Evolutionary conservation across 2,329 filamentous ascomycete genomes (phyloP).

Genomic region (Mycosphaerella arachidis): DNA sequence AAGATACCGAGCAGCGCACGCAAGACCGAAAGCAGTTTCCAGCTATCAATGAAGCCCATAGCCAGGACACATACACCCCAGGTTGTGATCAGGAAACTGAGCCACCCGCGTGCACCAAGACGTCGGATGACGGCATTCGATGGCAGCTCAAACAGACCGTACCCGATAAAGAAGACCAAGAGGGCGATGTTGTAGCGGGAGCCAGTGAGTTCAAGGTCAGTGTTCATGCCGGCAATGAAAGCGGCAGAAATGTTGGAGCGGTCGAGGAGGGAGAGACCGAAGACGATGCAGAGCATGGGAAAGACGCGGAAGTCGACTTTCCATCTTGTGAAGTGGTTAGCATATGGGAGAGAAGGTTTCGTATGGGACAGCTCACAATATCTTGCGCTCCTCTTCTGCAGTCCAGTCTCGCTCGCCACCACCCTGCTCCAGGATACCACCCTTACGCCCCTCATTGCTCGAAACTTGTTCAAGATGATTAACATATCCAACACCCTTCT

Average conservation of each 20-base stretch:
- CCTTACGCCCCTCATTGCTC: conserved; percentile 6
- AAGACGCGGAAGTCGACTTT: conserved; percentile 33
- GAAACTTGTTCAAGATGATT: conserved; percentile 12
- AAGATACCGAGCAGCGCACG: conserved; percentile 58
- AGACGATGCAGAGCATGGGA: conserved; percentile 34
- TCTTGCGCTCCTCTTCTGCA: conserved; percentile 28
- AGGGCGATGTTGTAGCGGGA: conserved; percentile 31
- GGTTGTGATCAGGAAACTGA: conserved; percentile 36
- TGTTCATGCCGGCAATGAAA: conserved; percentile 60
- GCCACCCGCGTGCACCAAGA: conserved; percentile 31
- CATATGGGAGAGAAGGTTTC: neutral
- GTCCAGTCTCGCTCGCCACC: conserved; percentile 26
- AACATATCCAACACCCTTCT: conserved; percentile 6
- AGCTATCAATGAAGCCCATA: conserved; percentile 59
- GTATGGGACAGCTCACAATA: conserved; percentile 21
- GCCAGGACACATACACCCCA: conserved; percentile 59
- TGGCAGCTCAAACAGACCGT: conserved; percentile 32
- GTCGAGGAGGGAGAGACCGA: conserved; percentile 67
- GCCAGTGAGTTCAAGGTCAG: conserved; percentile 31
- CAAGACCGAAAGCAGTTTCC: conserved; percentile 49
- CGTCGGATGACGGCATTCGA: conserved; percentile 32
- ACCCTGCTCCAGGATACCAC: neutral
- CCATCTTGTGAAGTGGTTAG: conserved; percentile 13
- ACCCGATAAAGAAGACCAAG: conserved; percentile 33
- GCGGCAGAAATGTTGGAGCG: conserved; percentile 68